These are phyloP conservation scores for Beauveria asiatica DNA, from an alignment of 2,329 filamentous ascomycete genomes.

Conservation along the genomic window DNA sequence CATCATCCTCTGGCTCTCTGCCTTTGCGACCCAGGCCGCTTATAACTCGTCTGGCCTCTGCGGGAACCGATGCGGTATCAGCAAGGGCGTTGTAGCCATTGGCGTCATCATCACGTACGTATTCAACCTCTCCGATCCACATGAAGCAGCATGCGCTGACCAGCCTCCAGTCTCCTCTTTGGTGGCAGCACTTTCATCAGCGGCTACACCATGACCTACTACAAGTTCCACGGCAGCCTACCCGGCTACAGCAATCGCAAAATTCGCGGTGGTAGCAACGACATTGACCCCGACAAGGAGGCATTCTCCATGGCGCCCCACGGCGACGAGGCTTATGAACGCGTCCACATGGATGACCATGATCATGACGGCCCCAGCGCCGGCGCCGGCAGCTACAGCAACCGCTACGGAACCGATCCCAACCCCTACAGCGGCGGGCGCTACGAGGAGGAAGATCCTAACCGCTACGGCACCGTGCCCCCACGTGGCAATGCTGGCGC, in stretches of 20 bases:
- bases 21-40: constrained; percentile 55
- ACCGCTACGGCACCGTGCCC: constrained; percentile 31
- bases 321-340: constrained; percentile 57
- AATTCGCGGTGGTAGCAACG: constrained; percentile 31
- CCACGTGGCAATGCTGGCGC: constrained; percentile 25
- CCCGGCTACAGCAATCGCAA: constrained; percentile 50
- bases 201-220: constrained; percentile 53
- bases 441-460: constrained; percentile 30
- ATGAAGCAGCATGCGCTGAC: constrained; percentile 4
- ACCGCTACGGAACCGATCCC: constrained; percentile 26
- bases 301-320: constrained; percentile 61
- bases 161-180: constrained; percentile 45
- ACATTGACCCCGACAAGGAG: constrained; percentile 61
- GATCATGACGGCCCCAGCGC: constrained; percentile 28
- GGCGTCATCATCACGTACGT: constrained; percentile 56
- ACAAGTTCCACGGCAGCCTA: constrained; percentile 51
- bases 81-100: constrained; percentile 54
- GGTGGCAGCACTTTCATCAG: constrained; percentile 45
- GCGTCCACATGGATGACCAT: constrained; percentile 49
- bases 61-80: constrained; percentile 47
- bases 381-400: constrained; percentile 21
- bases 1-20: constrained; percentile 56
- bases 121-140: background rate
- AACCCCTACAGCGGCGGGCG: constrained; percentile 28
- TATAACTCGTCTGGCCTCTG: constrained; percentile 52